phyloP scores from a whole-genome alignment of 805 yeast species.

The Cyberlindnera galapagoensis region DNA sequence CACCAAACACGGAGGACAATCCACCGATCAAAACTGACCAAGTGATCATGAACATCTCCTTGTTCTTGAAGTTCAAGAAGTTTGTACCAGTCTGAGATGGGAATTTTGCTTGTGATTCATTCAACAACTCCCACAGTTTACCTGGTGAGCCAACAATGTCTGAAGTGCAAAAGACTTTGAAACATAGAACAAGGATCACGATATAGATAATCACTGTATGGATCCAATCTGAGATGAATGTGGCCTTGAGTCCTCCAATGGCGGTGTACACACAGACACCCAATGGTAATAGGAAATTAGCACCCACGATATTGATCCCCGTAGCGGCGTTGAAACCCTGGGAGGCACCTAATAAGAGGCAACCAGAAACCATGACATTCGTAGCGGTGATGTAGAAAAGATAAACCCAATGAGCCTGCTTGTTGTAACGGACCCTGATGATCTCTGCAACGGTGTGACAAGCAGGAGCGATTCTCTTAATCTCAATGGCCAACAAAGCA shows the following conservation, averaged over 20 bases:
- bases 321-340: conserved; percentile 34
- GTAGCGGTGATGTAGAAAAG: conserved; percentile 32
- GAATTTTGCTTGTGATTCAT: conserved; percentile 26
- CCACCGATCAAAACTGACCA: conserved; percentile 30
- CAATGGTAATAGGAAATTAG: conserved; percentile 37
- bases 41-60: conserved; percentile 24
- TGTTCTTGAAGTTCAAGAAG: conserved; percentile 28
- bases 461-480: conserved; percentile 35
- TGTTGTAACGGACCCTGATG: conserved; percentile 31
- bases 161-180: conserved; percentile 30
- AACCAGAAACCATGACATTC: conserved; percentile 31
- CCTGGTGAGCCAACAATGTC: conserved; percentile 38
- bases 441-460: conserved; percentile 37
- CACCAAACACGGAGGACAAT: conserved; percentile 28
- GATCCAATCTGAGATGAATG: conserved; percentile 46
- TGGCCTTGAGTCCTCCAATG: conserved; percentile 45
- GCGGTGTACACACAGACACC: conserved; percentile 43
- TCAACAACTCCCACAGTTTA: conserved; percentile 35
- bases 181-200: conserved; percentile 29
- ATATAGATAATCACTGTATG: conserved; percentile 41
- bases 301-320: conserved; percentile 41
- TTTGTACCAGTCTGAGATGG: conserved; percentile 28
- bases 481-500: conserved; percentile 32
- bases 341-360: conserved; percentile 38
- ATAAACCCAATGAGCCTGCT: conserved; percentile 29